Base-by-base conservation (phyloP, 345 rosid species). In the Syzygium aromaticum region DNA sequence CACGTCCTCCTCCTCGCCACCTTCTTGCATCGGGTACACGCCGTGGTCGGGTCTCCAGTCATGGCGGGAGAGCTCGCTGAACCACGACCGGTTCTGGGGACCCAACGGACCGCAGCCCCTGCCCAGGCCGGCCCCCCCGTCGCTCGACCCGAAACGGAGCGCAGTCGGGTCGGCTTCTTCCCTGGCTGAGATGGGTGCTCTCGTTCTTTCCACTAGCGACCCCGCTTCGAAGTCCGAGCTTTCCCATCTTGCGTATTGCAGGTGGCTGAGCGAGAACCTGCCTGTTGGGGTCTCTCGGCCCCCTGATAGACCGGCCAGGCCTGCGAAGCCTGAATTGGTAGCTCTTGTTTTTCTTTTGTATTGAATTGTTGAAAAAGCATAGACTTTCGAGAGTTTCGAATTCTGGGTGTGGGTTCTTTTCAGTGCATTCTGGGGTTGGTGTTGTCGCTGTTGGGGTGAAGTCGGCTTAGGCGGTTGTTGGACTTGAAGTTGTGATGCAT, bases 161-260 rank as follows among this genome's bases (percentile, higher is more conserved):
- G 78, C 86, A 2, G 88, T 94, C 16, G 92, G 87, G 4, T 89
- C 92, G n/a, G 96, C 97, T 28, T 90, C 96, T 57, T 97, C 98
- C 88, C 96, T 95, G 86, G 93, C 99, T 1, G 98, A 95, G 86
- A 96, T 97, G 54, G 98, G 99, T 73, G 92, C 99, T 51, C 87
- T 96, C 84, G 95, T 97, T 19, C 98, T 97, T 89, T 92, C 97
- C 87, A 94, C 98, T 17, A 11, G 89, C 17, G 96, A 94, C 87
- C 98, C 98, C 85, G 89, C 91, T 61, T 54, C 92, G 43, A 98
- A 95, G 89, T 94, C 98, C 38, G 91, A 91, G 87, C 92, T 96
- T 85, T 95, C 98, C 51, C 98, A 96, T 86, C 88, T 94, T 85
- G 98, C 98, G 85, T 95, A 93, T 95, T 93, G 97, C 22, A 91